These are phyloP conservation scores for Eimeria praecox DNA, from an alignment of 169 alveolate species.

Conservation along the genomic window DNA sequence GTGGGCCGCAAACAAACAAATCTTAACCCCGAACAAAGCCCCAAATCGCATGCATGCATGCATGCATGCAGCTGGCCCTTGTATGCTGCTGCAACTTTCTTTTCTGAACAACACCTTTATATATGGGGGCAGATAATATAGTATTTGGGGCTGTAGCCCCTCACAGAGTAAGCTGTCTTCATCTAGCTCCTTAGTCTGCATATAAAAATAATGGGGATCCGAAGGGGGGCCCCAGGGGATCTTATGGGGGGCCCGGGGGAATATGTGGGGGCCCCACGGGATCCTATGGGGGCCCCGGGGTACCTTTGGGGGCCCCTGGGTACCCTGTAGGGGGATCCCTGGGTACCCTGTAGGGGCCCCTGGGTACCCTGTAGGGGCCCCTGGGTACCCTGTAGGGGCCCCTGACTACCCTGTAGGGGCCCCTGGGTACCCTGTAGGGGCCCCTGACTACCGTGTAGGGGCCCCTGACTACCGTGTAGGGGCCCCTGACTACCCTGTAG, in stretches of 20 bases:
- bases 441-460: background rate
- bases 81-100: background rate
- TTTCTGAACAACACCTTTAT: too few species aligned
- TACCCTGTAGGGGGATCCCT: background rate
- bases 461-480: background rate
- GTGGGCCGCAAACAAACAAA: conserved; percentile 36
- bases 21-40: background rate
- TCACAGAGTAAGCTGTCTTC: background rate
- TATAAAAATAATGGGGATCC: background rate
- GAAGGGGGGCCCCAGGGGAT: background rate
- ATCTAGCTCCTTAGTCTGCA: background rate
- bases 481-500: background rate
- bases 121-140: background rate
- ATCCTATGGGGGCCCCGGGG: conserved; percentile 8
- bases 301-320: background rate
- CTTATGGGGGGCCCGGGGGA: background rate
- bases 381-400: background rate
- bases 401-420: background rate
- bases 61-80: background rate
- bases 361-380: background rate
- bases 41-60: background rate
- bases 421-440: background rate
- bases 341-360: background rate
- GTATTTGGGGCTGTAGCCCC: background rate
- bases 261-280: background rate